These are phyloP conservation scores for Diplosphaera chodatii DNA, from an alignment of 139 green algal genomes.

Conservation along the genomic window DNA sequence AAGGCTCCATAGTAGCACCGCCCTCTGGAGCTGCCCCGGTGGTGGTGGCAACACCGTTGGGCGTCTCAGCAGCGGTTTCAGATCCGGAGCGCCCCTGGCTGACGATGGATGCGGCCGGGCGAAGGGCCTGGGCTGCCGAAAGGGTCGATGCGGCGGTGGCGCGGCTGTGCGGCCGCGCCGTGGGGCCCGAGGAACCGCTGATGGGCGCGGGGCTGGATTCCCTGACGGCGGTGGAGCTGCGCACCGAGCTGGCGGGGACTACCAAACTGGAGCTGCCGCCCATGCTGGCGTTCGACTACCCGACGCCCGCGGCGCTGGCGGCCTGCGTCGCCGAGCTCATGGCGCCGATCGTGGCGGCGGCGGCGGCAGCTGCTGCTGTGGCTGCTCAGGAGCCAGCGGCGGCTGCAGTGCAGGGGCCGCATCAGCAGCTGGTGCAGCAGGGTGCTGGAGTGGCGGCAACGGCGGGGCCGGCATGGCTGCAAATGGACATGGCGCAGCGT, in stretches of 20 bases:
- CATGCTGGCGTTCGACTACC: conserved; percentile 2
- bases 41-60: too few species aligned
- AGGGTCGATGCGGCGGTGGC: not conserved
- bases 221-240: conserved; percentile 60
- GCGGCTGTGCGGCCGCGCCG: conserved; percentile 9
- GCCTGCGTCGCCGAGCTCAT: not conserved
- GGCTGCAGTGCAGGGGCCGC: not conserved
- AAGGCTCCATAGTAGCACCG: not conserved
- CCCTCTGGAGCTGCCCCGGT: not conserved
- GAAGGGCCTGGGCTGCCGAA: not conserved
- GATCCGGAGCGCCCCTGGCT: not conserved
- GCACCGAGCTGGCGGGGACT: conserved; percentile 31
- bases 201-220: conserved; percentile 61
- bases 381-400: not conserved
- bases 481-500: not conserved
- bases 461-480: not conserved
- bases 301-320: not conserved
- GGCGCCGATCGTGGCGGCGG: too few species aligned
- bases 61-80: not conserved
- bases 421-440: not conserved
- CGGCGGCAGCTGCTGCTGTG: too few species aligned
- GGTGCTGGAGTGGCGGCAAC: not conserved
- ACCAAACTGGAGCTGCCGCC: not conserved
- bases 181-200: conserved; percentile 13
- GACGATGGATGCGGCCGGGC: not conserved